These are phyloP conservation scores for Colletotrichum musicola DNA, from an alignment of 2,329 filamentous ascomycete species.

Conservation along the genomic window DNA sequence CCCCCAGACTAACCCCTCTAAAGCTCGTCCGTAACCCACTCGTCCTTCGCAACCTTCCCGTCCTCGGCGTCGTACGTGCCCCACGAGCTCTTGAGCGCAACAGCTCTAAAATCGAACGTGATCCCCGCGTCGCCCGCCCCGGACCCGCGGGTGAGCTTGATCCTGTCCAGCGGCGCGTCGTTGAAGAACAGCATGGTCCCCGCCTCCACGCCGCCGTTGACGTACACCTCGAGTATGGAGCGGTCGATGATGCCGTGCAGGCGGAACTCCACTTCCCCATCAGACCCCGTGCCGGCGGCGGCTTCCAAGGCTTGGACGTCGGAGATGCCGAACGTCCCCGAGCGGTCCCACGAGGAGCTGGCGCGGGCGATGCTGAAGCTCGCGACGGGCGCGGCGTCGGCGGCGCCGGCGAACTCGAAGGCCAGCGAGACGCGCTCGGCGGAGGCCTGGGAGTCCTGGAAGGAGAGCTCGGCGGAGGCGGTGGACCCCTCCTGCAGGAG, in stretches of 20 bases:
- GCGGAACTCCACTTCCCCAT: conserved; percentile 48
- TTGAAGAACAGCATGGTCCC: conserved; percentile 49
- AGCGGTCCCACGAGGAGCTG: conserved; percentile 38
- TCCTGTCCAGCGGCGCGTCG: conserved; percentile 33
- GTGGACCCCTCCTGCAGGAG: conserved; percentile 31
- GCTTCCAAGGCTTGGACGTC: conserved; percentile 29
- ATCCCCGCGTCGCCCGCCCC: conserved; percentile 27
- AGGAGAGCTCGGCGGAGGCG: conserved; percentile 45
- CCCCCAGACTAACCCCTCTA: neutral
- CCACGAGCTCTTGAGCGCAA: conserved; percentile 37
- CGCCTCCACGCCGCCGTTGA: conserved; percentile 50
- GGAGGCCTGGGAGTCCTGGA: conserved; percentile 43
- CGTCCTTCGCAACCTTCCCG: conserved; percentile 15
- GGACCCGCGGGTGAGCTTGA: conserved; percentile 25
- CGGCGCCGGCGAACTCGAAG: conserved; percentile 43
- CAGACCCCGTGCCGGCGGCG: conserved; percentile 41
- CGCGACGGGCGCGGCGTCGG: conserved; percentile 39
- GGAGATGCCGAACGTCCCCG: conserved; percentile 25
- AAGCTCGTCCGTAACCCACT: conserved; percentile 28
- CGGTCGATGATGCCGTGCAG: conserved; percentile 52
- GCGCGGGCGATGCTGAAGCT: conserved; percentile 48
- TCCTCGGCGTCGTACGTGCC: conserved; percentile 25
- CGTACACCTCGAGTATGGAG: conserved; percentile 51
- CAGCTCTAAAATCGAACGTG: conserved; percentile 34
- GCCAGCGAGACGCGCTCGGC: conserved; percentile 39